Percentiles rank a stretch among this genome's conserved stretches.
Conservation (phyloP, 331 rosid species). For the Cydonia oblonga region DNA sequence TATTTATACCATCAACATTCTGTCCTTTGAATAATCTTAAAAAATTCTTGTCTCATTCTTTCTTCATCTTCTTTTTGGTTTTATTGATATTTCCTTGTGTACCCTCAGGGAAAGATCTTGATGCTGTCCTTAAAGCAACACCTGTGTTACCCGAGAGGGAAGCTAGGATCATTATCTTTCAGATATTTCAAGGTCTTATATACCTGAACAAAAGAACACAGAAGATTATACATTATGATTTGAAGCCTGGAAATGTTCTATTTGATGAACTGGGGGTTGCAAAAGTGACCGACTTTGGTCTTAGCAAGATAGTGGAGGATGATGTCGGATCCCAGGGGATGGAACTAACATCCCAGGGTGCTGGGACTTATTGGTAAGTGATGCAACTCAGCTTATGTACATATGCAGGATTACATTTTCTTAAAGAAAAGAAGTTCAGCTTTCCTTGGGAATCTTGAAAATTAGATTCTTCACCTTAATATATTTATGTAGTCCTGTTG, state of each 20-base stretch:
- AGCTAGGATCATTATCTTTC: conserved; percentile 81
- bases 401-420: background rate
- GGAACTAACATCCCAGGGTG: conserved; percentile 99
- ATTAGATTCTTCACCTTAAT: background rate
- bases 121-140: conserved; percentile 84
- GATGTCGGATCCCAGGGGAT: conserved; percentile 99
- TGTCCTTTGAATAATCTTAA: conserved; percentile 1
- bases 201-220: conserved; percentile 88
- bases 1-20: conserved; percentile 18
- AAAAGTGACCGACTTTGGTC: conserved; percentile 98
- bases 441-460: background rate
- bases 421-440: background rate
- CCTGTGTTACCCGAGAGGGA: conserved; percentile 89
- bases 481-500: too few relatives aligned
- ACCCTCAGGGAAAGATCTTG: conserved; percentile 90
- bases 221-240: conserved; percentile 91
- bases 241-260: conserved; percentile 97
- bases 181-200: conserved; percentile 86
- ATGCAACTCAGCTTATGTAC: background rate
- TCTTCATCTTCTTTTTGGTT: background rate
- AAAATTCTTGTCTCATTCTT: conserved; percentile 5
- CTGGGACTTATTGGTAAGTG: conserved; percentile 97
- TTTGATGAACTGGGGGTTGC: conserved; percentile 93
- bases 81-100: background rate
- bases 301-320: conserved; percentile 95